Base-by-base conservation (phyloP, 371 early-diverging fungal species). In the Rhizopus microsporus region DNA sequence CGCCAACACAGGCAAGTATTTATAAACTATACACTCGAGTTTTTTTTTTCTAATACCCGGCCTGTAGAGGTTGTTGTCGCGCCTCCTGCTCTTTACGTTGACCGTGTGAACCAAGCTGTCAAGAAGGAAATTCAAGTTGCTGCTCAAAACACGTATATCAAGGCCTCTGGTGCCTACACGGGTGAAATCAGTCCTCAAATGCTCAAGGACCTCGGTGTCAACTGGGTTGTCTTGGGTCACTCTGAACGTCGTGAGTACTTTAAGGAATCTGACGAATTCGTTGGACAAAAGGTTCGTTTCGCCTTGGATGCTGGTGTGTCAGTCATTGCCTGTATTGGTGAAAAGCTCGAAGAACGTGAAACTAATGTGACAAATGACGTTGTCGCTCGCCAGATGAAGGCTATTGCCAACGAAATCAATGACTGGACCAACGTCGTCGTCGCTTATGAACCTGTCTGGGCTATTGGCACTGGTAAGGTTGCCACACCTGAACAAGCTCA, bases 371-470 rank as follows among this genome's bases (percentile, higher is more conserved):
- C 99, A 63, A 81, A 87, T 69, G 85, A 90, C 9, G 94, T 98
- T 40, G 87, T 97, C 55, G 86, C 89, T 77, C 81, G 89, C 48
- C 99, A 99, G 82, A 81, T 99, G 60, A 84, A 84, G 71, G 92
- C 91, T 54, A 88, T 92, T 66, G 83, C 88, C 62, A 78, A 80
- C 37, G 64, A 79, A 34, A 64, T 90, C 63, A 71, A 77, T 51
- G 92, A 94, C 82, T 95, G 95, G 97, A 74, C 82, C 57, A 83
- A 93, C 69, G 88, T 99, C 57, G 98, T 98, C 37, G 81, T 99
- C 77, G 99, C 99, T 64, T 99, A 99, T 75, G 99, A 99, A 83
- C 99, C 99, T 54, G 97, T 99, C 52, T 99, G 99, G 99, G 99
- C 99, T 55, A 93, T 83, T 73, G 99, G 99, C 62, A 99, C 99